Evolutionary conservation across 2,329 filamentous ascomycete species (phyloP).

Genomic region (Fusarium dlaminii): DNA sequence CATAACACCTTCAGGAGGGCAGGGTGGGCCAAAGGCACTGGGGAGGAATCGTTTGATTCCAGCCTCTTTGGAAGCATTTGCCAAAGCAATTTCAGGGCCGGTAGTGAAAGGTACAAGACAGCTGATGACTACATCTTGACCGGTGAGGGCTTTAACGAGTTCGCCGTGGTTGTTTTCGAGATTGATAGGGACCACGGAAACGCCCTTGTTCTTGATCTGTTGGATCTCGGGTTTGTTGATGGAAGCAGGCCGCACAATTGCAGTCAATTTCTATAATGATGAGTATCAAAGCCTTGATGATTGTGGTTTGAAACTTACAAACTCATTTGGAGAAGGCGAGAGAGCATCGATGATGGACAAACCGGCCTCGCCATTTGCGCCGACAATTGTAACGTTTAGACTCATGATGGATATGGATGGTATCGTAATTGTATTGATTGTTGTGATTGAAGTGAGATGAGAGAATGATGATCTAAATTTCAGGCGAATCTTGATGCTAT

Average conservation of each 20-base stretch:
- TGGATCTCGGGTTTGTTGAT: constrained; percentile 22
- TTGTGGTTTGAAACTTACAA: neutral
- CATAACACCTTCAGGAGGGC: constrained; percentile 23
- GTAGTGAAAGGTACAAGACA: neutral
- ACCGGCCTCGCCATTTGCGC: constrained; percentile 31
- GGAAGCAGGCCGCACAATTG: constrained; percentile 24
- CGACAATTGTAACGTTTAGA: constrained; percentile 29
- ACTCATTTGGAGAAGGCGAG: neutral
- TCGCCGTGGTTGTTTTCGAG: constrained; percentile 13
- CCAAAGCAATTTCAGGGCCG: constrained; percentile 11
- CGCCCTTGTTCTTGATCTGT: constrained; percentile 7
- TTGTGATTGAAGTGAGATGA: neutral
- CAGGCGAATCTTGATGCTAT: neutral
- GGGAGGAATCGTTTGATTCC: constrained; percentile 30
- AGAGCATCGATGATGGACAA: constrained; percentile 23
- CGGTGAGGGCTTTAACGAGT: constrained; percentile 12
- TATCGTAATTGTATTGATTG: neutral
- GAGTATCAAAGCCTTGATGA: neutral
- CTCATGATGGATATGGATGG: constrained; percentile 7
- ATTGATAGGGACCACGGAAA: constrained; percentile 8
- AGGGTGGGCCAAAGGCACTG: constrained; percentile 10
- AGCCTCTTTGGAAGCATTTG: constrained; percentile 23
- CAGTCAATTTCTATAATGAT: constrained; percentile 14
- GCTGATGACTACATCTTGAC: constrained; percentile 24
- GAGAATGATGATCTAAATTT: neutral